Base-by-base conservation (phyloP, 2,329 filamentous ascomycete species). In the Talaromyces sp. region DNA sequence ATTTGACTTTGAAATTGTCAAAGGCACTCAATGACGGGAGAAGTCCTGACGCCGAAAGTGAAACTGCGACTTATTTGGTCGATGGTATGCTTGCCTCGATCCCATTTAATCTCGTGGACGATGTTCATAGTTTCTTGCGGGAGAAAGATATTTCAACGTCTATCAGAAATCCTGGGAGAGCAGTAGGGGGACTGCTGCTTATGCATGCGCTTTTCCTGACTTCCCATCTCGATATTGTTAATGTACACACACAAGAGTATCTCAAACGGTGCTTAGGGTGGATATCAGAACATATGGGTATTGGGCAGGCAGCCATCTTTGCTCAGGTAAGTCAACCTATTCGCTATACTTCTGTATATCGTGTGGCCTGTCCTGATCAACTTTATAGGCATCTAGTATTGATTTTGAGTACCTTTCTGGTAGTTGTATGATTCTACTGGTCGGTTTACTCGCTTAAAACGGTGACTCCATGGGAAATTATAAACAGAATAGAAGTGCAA, bases 251-350 rank as follows among this genome's bases (percentile, higher is more conserved):
- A 31, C 19, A 40, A 5, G 9, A 21, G 1, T 37, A 58, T 51
- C 21, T 58, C 1, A 53, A 51, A 3, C 15, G 13, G 2, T 58
- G 56, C 31, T 19, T 58, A 28, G 1, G 17, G 13, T 58, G 56
- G 56, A 58, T 58, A 13, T 39, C 46, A 5, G 8, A 53, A 22
- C 15, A 51, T 41, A 58, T 58, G 56, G 56, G 56, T 8, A 53
- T 58, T 11, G 56, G 56, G 2, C 56, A 58, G 31, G 56, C 56
- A 11, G 15, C 56, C 1, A 43, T 45, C 15, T 19, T 58, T 11
- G 56, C 48, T 13, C 31, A 25, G 19, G 56, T 53, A 39, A 22
- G 56, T 53, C 9, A 11, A 11, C 3, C n/a, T 2, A 17, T 17
- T 15, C 15, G 7, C 25, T n/a, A 28, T 8, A 1, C 8, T 2